A percentile compares a stretch with the other conserved stretches of the same genome.
phyloP scores from a whole-genome alignment of 169 alveolate genomes.

The Eimeria praecox region DNA sequence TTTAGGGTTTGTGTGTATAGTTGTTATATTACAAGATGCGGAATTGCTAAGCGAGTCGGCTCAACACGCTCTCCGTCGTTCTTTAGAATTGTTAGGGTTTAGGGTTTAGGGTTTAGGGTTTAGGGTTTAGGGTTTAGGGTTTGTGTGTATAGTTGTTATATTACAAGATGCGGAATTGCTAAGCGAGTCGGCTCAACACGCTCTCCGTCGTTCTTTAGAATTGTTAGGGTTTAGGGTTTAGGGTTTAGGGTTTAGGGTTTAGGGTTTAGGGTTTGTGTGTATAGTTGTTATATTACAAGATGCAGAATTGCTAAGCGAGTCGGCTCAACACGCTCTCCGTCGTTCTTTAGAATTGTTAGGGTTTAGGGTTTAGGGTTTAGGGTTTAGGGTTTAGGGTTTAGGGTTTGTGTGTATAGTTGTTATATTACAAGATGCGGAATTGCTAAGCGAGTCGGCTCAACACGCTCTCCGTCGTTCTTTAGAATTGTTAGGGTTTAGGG shows the following conservation, averaged over 20 bases:
- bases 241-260: slow-evolving; percentile 54
- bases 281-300: background rate
- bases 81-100: background rate
- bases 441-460: too few species aligned
- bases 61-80: too few species aligned
- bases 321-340: background rate
- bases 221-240: background rate
- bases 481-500: too few species aligned
- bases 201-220: too few species aligned
- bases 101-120: background rate
- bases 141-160: background rate
- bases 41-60: too few species aligned
- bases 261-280: slow-evolving; percentile 12
- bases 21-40: background rate
- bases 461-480: too few species aligned
- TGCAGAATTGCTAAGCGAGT: background rate
- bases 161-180: background rate
- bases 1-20: background rate
- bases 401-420: background rate
- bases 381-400: background rate
- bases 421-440: too few species aligned
- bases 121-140: slow-evolving; percentile 11
- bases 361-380: slow-evolving; percentile 11
- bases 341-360: too few species aligned
- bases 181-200: too few species aligned